A percentile compares a stretch with the other conserved stretches of the same genome.
Conservation (phyloP, 345 rosid species). For the Combretum micranthum region DNA sequence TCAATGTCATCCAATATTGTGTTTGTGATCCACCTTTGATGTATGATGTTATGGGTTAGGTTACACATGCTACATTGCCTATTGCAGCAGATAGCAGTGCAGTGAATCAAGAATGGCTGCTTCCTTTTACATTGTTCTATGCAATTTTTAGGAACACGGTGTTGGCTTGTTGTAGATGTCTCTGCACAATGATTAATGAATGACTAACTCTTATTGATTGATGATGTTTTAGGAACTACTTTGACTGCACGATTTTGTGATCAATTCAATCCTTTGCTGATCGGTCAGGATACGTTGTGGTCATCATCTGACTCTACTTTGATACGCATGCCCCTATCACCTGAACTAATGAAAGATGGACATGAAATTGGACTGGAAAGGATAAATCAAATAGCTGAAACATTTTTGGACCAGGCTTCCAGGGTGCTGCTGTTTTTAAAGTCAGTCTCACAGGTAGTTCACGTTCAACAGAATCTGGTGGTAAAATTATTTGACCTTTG, state of each 20-base stretch:
- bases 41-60: too few relatives aligned
- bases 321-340: slow-evolving; percentile 86
- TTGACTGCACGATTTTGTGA: slow-evolving; percentile 72
- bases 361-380: slow-evolving; percentile 56
- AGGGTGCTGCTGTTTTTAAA: slow-evolving; percentile 67
- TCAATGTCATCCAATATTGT: neutral
- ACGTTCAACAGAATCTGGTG: neutral
- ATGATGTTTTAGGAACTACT: slow-evolving; percentile 60
- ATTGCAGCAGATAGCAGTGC: too few relatives aligned
- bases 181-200: slow-evolving; percentile 1
- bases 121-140: too few relatives aligned
- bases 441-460: slow-evolving; percentile 73
- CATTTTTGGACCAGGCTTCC: slow-evolving; percentile 68
- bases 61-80: too few relatives aligned
- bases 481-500: too few relatives aligned
- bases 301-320: slow-evolving; percentile 64
- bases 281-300: slow-evolving; percentile 66
- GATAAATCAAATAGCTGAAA: slow-evolving; percentile 58
- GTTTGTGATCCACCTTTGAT: too few relatives aligned
- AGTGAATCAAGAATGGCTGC: too few relatives aligned
- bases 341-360: slow-evolving; percentile 68
- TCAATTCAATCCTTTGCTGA: slow-evolving; percentile 80
- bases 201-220: slow-evolving; percentile 2
- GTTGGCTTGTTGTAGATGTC: slow-evolving; percentile 3
- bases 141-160: too few relatives aligned